phyloP scores from a whole-genome alignment of 2,329 filamentous ascomycete genomes.

The Colletotrichum liriopes region DNA sequence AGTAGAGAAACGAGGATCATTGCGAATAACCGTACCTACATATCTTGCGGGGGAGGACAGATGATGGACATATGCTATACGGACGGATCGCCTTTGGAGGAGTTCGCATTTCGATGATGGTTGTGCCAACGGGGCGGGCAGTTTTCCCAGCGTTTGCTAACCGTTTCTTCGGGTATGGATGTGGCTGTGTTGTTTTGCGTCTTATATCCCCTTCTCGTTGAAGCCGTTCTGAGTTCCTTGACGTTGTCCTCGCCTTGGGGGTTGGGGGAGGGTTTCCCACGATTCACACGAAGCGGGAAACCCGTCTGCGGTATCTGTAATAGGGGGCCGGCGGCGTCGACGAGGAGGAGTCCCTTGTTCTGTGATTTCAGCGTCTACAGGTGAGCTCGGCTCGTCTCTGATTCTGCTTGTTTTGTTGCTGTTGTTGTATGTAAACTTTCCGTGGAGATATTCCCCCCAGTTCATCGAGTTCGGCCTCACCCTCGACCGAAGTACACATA shows the following conservation, averaged over 20 bases:
- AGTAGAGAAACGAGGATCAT: conserved; percentile 1
- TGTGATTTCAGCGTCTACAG: background rate
- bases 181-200: conserved; percentile 10
- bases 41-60: background rate
- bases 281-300: background rate
- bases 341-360: background rate
- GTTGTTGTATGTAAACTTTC: conserved; percentile 1
- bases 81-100: background rate
- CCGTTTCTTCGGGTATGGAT: conserved; percentile 5
- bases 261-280: background rate
- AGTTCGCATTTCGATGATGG: background rate
- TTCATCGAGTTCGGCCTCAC: background rate
- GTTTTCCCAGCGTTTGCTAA: conserved; percentile 1
- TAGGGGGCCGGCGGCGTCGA: background rate
- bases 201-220: conserved; percentile 2
- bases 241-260: background rate
- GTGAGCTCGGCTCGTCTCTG: background rate
- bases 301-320: background rate
- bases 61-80: conserved; percentile 6
- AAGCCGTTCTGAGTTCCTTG: background rate
- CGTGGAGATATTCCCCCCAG: background rate
- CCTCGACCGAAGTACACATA: background rate
- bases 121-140: conserved; percentile 3
- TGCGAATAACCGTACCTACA: background rate
- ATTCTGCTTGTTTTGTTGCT: background rate